Evolutionary conservation across 2,329 filamentous ascomycete species (phyloP).

Genomic region (Ceratocystis diversiconidia): DNA sequence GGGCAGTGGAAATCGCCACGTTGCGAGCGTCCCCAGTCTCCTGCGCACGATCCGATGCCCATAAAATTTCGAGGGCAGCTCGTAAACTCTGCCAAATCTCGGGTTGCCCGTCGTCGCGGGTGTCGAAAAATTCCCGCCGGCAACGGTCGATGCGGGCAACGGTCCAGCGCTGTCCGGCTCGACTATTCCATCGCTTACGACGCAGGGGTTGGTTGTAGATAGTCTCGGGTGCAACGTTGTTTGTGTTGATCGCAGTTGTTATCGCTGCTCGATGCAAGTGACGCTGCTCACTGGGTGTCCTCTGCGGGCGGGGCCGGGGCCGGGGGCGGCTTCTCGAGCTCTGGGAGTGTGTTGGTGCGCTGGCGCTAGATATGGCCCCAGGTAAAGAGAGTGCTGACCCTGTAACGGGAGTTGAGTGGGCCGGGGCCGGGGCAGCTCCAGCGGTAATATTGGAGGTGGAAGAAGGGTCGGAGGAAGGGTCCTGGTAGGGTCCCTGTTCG

Average conservation of each 20-base stretch:
- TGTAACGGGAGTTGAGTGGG: background rate
- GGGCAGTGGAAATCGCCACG: slow-evolving; percentile 49
- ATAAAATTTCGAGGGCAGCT: slow-evolving; percentile 53
- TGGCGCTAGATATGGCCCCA: background rate
- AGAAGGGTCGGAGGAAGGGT: background rate
- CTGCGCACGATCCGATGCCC: slow-evolving; percentile 35
- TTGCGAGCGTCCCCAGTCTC: slow-evolving; percentile 25
- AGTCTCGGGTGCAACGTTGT: background rate
- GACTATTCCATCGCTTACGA: slow-evolving; percentile 45
- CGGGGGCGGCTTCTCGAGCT: background rate
- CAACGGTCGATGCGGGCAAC: slow-evolving; percentile 53
- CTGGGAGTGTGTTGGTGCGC: background rate
- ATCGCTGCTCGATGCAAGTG: background rate
- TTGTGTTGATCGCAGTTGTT: background rate
- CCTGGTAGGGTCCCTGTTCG: background rate
- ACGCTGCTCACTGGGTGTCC: background rate
- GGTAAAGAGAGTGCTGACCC: background rate
- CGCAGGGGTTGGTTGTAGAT: slow-evolving; percentile 53
- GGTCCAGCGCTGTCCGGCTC: slow-evolving; percentile 46
- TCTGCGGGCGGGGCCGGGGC: background rate
- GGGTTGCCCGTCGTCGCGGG: slow-evolving; percentile 58
- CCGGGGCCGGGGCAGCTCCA: background rate
- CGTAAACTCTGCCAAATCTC: slow-evolving; percentile 72
- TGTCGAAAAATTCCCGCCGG: slow-evolving; percentile 78
- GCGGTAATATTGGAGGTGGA: slow-evolving; percentile 2